Conservation (phyloP, 768 basidiomycete species). For the Tulasnella calospora region DNA sequence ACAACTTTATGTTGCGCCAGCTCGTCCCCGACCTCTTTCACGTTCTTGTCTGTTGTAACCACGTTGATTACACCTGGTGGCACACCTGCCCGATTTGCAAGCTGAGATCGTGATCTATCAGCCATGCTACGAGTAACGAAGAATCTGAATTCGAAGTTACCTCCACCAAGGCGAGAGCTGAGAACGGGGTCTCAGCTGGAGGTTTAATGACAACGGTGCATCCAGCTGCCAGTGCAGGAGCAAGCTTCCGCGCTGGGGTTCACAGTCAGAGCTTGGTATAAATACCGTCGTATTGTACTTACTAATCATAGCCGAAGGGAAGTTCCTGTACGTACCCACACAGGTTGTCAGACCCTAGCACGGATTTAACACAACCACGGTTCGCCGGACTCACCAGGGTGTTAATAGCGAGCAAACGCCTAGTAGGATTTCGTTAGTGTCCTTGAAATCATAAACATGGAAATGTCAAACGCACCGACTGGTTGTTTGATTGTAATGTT, state of each 20-base stretch:
- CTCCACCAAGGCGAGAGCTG: slow-evolving; percentile 85
- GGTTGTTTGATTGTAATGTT: slow-evolving; percentile 94
- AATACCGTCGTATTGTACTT: slow-evolving; percentile 26
- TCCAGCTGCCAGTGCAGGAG: slow-evolving; percentile 88
- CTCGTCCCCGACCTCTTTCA: slow-evolving; percentile 84
- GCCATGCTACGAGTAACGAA: background rate
- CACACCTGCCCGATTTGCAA: slow-evolving; percentile 82
- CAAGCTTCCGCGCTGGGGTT: slow-evolving; percentile 65
- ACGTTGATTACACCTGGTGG: slow-evolving; percentile 95
- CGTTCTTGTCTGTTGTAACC: slow-evolving; percentile 80
- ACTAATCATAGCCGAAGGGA: slow-evolving; percentile 79
- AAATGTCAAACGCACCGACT: slow-evolving; percentile 49
- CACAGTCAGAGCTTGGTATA: slow-evolving; percentile 34
- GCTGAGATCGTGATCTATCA: slow-evolving; percentile 41
- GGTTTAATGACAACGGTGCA: slow-evolving; percentile 95
- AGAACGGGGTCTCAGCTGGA: slow-evolving; percentile 91
- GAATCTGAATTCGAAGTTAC: slow-evolving; percentile 38
- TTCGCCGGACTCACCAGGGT: slow-evolving; percentile 20
- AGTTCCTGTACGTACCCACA: slow-evolving; percentile 56
- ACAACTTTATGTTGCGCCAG: slow-evolving; percentile 84
- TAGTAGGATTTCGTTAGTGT: background rate
- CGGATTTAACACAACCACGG: background rate
- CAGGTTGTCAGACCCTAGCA: slow-evolving; percentile 63
- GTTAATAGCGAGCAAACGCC: slow-evolving; percentile 26
- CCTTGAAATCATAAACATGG: background rate